Evolutionary conservation across 768 basidiomycete genomes (phyloP), one percentile per base, ranked within the genome.

Genomic region (Lentinula aciculospora): DNA sequence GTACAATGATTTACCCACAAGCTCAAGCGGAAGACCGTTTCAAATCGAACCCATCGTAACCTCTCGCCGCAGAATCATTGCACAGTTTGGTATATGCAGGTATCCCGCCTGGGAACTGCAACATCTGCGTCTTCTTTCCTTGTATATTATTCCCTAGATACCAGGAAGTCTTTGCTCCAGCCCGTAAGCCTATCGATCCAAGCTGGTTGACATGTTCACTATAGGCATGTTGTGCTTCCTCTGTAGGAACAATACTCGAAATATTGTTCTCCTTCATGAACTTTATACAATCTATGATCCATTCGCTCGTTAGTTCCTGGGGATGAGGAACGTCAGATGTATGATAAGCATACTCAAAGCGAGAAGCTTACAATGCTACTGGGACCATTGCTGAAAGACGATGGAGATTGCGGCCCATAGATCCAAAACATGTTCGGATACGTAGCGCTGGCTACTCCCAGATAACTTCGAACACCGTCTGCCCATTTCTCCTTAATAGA

Each of bases 251-350:
- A 21, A 31, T 40, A 31, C 34, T 47, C 36, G 34, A 17, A 48
- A 59, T 39, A 0, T 56, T 36, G 17, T 62, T 59, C 15, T 63
- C 25, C n/a, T 60, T 59, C 58, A 63, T 63, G 49, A 61, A 21
- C 13, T 48, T 53, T 23, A 68, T 57, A 31, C 59, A 66, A 45
- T 66, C 40, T 39, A 63, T 34, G 32, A 69, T 63, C 68, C 68
- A 69, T 45, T 63, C 61, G 21, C 65, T 58, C 60, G 66, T 65
- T 12, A 64, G 36, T 60, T 68, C 66, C 68, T 68, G 44, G 29
- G 19, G 25, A n/a, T n/a, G n/a, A n/a, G n/a, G n/a, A n/a, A n/a
- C n/a, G n/a, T n/a, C n/a, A n/a, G n/a, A n/a, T n/a, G n/a, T n/a
- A n/a, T n/a, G n/a, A n/a, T n/a, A n/a, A n/a, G n/a, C n/a, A n/a